phyloP scores from a whole-genome alignment of 1,139 yeast species.

The Kurtzmaniella natalensis region DNA sequence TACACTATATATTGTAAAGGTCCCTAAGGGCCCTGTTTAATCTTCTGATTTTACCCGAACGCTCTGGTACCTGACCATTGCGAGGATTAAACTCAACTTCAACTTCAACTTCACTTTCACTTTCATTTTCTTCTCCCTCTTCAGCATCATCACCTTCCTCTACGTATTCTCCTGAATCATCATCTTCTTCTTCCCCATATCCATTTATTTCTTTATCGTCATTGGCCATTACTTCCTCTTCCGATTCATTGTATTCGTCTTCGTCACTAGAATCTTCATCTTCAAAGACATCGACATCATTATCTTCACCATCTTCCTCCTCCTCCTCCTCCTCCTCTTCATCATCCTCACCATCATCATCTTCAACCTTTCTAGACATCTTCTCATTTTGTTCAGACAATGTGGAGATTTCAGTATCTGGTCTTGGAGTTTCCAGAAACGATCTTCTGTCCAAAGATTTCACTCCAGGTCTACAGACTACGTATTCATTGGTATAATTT shows the following conservation, averaged over 20 bases:
- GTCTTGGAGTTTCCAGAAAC: constrained; percentile 1
- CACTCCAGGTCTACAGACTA: constrained; percentile 1
- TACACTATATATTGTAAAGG: constrained; percentile 4
- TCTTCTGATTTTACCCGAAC: constrained; percentile 1
- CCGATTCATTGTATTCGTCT: constrained; percentile 11
- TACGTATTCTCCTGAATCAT: constrained; percentile 13
- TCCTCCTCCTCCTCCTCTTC: constrained; percentile 6
- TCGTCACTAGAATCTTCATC: constrained; percentile 11
- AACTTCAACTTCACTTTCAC: constrained; percentile 10
- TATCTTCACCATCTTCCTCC: constrained; percentile 11
- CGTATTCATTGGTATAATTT: neutral
- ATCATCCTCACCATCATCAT: constrained; percentile 6
- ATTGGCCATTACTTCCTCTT: constrained; percentile 4
- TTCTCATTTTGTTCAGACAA: constrained; percentile 4
- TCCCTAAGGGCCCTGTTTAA: neutral
- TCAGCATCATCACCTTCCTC: constrained; percentile 12
- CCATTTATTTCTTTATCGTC: constrained; percentile 6
- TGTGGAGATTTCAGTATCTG: neutral
- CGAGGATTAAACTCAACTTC: constrained; percentile 9
- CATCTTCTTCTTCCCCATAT: constrained; percentile 13
- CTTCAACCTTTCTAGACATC: neutral
- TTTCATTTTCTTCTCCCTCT: constrained; percentile 10
- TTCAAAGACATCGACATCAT: constrained; percentile 7
- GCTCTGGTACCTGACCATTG: neutral
- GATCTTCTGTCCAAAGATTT: neutral